A percentile compares a stretch with the other conserved stretches of the same genome.
These are phyloP conservation scores for Takashimella koratensis DNA, from an alignment of 1,284 basidiomycete species.

Conservation along the genomic window DNA sequence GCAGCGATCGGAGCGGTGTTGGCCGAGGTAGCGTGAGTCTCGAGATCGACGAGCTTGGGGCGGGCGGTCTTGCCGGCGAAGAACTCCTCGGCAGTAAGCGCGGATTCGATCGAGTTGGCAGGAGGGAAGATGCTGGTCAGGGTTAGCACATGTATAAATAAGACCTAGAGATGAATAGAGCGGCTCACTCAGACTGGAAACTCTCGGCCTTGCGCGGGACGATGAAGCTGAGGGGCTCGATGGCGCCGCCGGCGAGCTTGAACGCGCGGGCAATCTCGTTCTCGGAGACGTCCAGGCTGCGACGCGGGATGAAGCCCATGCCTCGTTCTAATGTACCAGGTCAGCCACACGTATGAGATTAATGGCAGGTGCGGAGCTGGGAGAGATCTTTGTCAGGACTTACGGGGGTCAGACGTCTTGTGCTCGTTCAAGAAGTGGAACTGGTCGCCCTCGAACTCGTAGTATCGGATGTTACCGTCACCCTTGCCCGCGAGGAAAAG, in stretches of 20 bases:
- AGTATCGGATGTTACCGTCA: slow-evolving; percentile 93
- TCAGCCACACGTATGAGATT: background rate
- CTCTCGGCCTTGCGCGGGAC: slow-evolving; percentile 71
- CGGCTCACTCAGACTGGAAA: slow-evolving; percentile 47
- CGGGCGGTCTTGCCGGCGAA: slow-evolving; percentile 72
- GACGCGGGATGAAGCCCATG: slow-evolving; percentile 90
- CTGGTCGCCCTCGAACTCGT: slow-evolving; percentile 86
- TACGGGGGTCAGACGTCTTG: slow-evolving; percentile 75
- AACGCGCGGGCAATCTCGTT: slow-evolving; percentile 95
- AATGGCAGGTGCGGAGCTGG: background rate
- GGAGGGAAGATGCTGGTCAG: slow-evolving; percentile 77
- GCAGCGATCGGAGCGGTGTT: slow-evolving; percentile 47
- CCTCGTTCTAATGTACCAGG: slow-evolving; percentile 65
- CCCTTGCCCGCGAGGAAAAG: slow-evolving; percentile 76
- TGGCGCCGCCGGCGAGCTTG: slow-evolving; percentile 71
- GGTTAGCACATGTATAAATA: background rate
- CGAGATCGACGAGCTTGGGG: slow-evolving; percentile 60
- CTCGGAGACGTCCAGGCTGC: slow-evolving; percentile 78
- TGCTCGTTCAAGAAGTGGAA: slow-evolving; percentile 78
- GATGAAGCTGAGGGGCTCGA: slow-evolving; percentile 90
- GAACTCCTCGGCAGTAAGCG: slow-evolving; percentile 77
- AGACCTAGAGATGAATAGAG: background rate
- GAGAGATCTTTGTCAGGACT: no score
- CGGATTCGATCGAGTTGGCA: slow-evolving; percentile 74
- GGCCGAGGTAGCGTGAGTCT: slow-evolving; percentile 47